A percentile compares a stretch with the other conserved stretches of the same genome.
phyloP scores from a whole-genome alignment of 164 flowering plant genomes.

The Aristolochia californica region DNA sequence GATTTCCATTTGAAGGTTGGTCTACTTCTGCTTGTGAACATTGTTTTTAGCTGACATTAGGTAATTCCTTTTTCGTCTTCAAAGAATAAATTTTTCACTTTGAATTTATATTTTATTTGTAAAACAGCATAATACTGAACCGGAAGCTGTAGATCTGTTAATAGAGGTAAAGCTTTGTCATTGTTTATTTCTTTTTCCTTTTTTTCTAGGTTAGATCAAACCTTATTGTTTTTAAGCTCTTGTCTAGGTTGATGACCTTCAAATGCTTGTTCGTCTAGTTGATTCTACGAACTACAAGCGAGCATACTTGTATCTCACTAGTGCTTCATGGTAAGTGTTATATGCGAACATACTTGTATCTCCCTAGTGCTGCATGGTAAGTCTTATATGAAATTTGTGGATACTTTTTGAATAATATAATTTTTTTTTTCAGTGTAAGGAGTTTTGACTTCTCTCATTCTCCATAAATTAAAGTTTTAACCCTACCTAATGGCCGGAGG shows the following conservation, averaged over 20 bases:
- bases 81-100: too few species aligned
- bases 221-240: background rate
- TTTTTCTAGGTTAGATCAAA: background rate
- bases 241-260: conserved; percentile 85
- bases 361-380: too few species aligned
- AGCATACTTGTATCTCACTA: conserved; percentile 79
- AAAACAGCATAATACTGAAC: conserved; percentile 95
- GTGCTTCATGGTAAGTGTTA: conserved; percentile 58
- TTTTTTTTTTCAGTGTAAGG: background rate
- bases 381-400: background rate
- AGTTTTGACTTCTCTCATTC: background rate
- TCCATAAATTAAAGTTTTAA: background rate
- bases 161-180: conserved; percentile 64
- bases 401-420: background rate
- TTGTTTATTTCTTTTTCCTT: conserved; percentile 1
- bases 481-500: background rate
- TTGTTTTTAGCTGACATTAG: background rate
- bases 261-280: conserved; percentile 67
- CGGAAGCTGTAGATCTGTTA: conserved; percentile 93
- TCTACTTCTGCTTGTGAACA: background rate
- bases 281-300: conserved; percentile 72
- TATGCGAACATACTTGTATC: too few species aligned
- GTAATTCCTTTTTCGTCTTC: background rate
- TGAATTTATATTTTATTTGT: conserved; percentile 4
- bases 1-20: conserved; percentile 93